Conservation (phyloP, 208 protist species). For the Endotrypanum monterogeii region DNA sequence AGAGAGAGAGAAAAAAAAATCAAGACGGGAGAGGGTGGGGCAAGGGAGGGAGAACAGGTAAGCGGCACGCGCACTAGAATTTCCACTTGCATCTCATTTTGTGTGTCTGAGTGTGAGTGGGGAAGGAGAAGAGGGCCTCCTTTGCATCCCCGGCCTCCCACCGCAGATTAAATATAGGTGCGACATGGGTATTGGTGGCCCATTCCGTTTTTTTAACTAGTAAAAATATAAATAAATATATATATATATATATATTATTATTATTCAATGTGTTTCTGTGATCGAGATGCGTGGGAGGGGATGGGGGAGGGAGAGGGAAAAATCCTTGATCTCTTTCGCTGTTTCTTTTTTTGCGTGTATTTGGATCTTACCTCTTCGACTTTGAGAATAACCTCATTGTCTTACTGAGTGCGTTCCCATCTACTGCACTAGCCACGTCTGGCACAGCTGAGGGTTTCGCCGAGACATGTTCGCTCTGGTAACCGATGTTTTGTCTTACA, state of each 20-base stretch:
- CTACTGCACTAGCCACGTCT: constrained; percentile 4
- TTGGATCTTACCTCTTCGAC: not conserved
- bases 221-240: not conserved
- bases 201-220: no score
- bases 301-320: constrained; percentile 1
- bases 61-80: no score
- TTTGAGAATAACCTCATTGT: not conserved
- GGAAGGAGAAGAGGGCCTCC: no score
- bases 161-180: no score
- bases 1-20: no score
- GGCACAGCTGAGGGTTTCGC: constrained; percentile 35
- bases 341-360: not conserved
- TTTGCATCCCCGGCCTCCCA: no score
- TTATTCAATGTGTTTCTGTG: constrained; percentile 8
- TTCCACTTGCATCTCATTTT: not conserved
- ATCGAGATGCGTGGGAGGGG: not conserved
- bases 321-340: not conserved
- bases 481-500: constrained; percentile 78
- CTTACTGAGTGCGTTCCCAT: not conserved
- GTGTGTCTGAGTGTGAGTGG: not conserved
- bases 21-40: no score
- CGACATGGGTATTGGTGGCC: no score
- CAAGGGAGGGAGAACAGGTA: no score
- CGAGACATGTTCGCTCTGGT: constrained; percentile 58
- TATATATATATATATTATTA: not conserved